These are phyloP conservation scores for Omphalea diandra DNA, from an alignment of 441 rosid genomes.

Conservation along the genomic window DNA sequence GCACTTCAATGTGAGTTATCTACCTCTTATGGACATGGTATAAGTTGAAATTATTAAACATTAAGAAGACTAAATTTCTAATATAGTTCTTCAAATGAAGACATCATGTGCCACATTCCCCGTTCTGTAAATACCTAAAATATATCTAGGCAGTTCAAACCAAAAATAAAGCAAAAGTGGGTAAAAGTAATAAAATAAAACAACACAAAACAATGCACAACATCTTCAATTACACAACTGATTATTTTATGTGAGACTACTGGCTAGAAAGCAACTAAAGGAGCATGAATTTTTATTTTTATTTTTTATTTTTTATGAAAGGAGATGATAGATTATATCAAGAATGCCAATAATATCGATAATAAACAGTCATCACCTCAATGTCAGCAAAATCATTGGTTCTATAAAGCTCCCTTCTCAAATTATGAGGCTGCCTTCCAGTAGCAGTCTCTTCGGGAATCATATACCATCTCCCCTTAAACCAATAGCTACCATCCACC, in stretches of 20 bases:
- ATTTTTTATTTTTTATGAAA: too few relatives aligned
- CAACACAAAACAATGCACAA: neutral
- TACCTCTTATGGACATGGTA: constrained; percentile 8
- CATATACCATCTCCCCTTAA: constrained; percentile 74
- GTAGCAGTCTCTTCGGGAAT: constrained; percentile 91
- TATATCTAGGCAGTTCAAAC: neutral
- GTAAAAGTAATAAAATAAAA: neutral
- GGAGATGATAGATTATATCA: neutral
- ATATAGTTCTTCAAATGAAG: neutral
- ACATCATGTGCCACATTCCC: neutral
- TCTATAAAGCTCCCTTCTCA: constrained; percentile 77
- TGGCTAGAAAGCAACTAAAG: neutral
- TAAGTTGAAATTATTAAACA: neutral
- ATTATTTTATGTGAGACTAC: neutral
- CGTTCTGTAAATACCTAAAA: neutral
- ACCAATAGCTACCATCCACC: constrained; percentile 64
- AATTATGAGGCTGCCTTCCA: constrained; percentile 80
- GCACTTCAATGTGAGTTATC: constrained; percentile 1
- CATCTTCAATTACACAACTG: neutral
- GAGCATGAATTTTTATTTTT: neutral
- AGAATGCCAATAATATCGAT: neutral
- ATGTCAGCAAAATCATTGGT: constrained; percentile 79
- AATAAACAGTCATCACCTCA: constrained; percentile 47
- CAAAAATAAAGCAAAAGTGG: neutral
- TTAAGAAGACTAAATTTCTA: neutral